Conservation (phyloP, 2,329 filamentous ascomycete genomes). For the Didymella sp. region DNA sequence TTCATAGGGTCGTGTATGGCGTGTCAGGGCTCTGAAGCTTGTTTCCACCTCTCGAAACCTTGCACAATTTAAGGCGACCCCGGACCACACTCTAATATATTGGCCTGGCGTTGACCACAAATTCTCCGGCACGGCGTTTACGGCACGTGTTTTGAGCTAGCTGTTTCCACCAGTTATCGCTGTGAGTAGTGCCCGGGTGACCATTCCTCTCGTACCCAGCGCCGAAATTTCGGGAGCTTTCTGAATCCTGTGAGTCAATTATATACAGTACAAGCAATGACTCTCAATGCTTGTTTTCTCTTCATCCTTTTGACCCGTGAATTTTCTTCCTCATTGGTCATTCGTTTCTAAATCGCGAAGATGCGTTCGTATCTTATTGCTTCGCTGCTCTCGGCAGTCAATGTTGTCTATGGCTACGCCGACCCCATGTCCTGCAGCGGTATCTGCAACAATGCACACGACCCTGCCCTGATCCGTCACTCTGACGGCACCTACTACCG, state of each 20-base stretch:
- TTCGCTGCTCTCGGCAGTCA: slow-evolving; percentile 28
- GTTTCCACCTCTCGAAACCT: slow-evolving; percentile 1
- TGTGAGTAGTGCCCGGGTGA: neutral
- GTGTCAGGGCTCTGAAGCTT: neutral
- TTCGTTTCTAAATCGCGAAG: slow-evolving; percentile 15
- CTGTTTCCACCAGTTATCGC: slow-evolving; percentile 12
- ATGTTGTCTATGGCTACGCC: slow-evolving; percentile 45
- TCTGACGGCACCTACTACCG: slow-evolving; percentile 60
- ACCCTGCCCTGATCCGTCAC: slow-evolving; percentile 58
- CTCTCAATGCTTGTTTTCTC: neutral
- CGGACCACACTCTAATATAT: neutral
- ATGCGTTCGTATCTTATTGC: slow-evolving; percentile 32
- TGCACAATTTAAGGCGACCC: neutral
- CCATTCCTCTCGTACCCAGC: neutral
- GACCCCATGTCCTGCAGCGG: slow-evolving; percentile 52
- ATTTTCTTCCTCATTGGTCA: slow-evolving; percentile 1
- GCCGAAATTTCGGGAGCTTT: slow-evolving; percentile 4
- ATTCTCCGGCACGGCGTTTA: slow-evolving; percentile 10
- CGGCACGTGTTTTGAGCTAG: neutral
- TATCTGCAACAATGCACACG: slow-evolving; percentile 55
- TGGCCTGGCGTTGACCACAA: neutral
- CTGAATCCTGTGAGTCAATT: neutral
- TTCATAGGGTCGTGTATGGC: neutral
- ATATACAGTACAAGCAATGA: slow-evolving; percentile 6
- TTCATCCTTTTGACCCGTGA: neutral